Conservation (phyloP, 2,329 filamentous ascomycete species). For the Colletotrichum melonis region DNA sequence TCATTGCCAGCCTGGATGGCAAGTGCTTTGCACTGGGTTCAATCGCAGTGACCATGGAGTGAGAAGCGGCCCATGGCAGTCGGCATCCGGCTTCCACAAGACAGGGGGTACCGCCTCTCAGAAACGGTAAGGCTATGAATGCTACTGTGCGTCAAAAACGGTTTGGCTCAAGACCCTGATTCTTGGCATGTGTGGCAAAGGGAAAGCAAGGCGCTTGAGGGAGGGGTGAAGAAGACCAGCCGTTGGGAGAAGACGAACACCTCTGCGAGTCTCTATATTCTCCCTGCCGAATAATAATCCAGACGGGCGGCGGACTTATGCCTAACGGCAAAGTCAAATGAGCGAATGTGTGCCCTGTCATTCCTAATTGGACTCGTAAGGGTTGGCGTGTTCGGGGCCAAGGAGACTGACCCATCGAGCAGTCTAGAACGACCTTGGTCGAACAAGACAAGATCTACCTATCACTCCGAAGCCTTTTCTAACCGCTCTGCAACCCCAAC, state of each 20-base stretch:
- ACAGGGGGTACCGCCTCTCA: not conserved
- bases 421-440: not conserved
- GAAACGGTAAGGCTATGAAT: not conserved
- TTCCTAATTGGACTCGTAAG: not conserved
- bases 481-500: not conserved
- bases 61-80: too few relatives aligned
- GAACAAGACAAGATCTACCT: not conserved
- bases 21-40: not conserved
- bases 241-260: not conserved
- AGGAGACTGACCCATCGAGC: not conserved
- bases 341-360: not conserved
- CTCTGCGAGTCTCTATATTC: not conserved
- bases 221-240: not conserved
- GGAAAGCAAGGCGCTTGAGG: not conserved
- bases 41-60: too few relatives aligned
- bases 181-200: not conserved
- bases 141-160: not conserved
- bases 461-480: not conserved
- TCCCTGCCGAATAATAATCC: not conserved
- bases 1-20: too few relatives aligned
- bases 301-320: not conserved
- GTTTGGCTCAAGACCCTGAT: constrained; percentile 6
- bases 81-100: not conserved
- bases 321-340: not conserved
- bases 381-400: not conserved